These are phyloP conservation scores for Camellia lanceoleosa DNA, from an alignment of 148 eudicot genomes.

Conservation along the genomic window DNA sequence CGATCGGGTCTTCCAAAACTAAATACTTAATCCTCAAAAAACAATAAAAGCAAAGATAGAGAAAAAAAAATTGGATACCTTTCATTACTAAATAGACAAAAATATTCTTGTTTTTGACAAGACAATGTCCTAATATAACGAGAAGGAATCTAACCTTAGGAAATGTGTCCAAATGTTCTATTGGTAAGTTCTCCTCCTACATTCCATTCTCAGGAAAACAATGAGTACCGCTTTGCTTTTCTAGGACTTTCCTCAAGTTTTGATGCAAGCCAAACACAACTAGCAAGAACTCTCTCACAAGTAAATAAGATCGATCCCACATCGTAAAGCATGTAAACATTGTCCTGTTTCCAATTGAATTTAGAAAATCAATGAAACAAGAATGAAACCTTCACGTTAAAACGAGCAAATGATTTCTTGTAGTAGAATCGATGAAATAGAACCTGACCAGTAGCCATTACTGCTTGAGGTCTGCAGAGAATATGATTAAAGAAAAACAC, in stretches of 20 bases:
- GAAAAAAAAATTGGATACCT: neutral
- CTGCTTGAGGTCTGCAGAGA: constrained; percentile 72
- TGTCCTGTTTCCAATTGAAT: neutral
- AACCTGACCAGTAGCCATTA: constrained; percentile 98
- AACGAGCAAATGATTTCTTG: constrained; percentile 89
- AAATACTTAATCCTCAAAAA: too few relatives aligned
- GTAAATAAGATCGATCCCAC: constrained; percentile 6
- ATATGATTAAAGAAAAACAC: constrained; percentile 35
- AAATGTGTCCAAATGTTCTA: constrained; percentile 66
- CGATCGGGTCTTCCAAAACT: neutral
- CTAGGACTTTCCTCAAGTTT: constrained; percentile 94
- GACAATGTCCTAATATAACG: neutral
- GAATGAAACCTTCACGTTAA: constrained; percentile 70
- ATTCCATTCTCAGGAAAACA: constrained; percentile 94
- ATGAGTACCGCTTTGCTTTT: constrained; percentile 79
- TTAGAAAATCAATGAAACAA: neutral
- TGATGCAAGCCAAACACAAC: constrained; percentile 97
- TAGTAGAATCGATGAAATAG: constrained; percentile 90
- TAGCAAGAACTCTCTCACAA: constrained; percentile 84
- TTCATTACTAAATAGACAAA: neutral
- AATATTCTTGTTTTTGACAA: neutral
- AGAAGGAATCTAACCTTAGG: constrained; percentile 45
- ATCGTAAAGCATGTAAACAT: neutral
- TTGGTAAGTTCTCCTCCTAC: constrained; percentile 81
- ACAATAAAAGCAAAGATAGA: neutral